Evolutionary conservation across 768 basidiomycete genomes (phyloP).

Genomic region (Calocera viscosa): DNA sequence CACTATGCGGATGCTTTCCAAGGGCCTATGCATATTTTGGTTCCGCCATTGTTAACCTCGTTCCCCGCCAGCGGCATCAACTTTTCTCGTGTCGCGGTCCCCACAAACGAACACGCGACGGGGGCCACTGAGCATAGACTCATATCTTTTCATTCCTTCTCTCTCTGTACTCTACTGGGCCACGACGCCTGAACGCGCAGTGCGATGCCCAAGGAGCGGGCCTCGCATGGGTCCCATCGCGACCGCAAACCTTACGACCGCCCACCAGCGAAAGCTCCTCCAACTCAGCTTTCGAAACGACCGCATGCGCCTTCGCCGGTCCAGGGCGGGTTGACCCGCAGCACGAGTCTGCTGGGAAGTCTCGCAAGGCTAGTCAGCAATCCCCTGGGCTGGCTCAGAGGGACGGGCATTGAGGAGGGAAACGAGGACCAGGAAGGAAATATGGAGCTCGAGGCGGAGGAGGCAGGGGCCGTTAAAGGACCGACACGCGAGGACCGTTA

Average conservation of each 20-base stretch:
- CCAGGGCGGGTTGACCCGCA: not conserved
- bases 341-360: not conserved
- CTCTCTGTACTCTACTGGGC: not conserved
- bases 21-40: not conserved
- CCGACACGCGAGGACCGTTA: not conserved
- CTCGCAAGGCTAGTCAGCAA: not conserved
- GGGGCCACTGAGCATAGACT: not conserved
- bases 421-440: not conserved
- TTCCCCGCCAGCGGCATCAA: not conserved
- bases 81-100: constrained; percentile 8
- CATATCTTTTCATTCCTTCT: not conserved
- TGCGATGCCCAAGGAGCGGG: not conserved
- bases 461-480: not conserved
- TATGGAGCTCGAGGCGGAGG: not conserved
- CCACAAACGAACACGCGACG: not conserved
- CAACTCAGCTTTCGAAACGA: not conserved
- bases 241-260: not conserved
- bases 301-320: not conserved
- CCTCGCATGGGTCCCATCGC: not conserved
- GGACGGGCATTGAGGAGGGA: not conserved
- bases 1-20: not conserved
- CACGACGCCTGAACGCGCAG: not conserved
- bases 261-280: not conserved
- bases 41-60: not conserved
- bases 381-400: not conserved